These are phyloP conservation scores for Cucumis melo DNA, from an alignment of 306 rosid genomes.

Conservation along the genomic window DNA sequence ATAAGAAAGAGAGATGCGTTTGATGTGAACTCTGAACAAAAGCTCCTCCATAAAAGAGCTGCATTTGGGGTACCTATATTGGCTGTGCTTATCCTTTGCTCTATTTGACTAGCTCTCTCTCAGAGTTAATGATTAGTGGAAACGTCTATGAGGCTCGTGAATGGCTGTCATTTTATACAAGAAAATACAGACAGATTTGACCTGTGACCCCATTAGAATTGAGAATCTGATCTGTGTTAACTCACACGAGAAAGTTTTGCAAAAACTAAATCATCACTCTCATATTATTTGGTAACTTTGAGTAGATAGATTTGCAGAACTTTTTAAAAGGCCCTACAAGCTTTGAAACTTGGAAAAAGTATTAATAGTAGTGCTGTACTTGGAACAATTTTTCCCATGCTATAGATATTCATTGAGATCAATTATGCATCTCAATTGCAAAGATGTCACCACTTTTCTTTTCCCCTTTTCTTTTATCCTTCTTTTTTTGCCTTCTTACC, in stretches of 20 bases:
- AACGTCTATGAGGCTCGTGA: slow-evolving; percentile 3
- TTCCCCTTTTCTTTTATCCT: not conserved
- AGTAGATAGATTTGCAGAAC: not conserved
- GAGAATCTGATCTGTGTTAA: not conserved
- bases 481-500: not conserved
- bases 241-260: not conserved
- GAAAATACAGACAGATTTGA: slow-evolving; percentile 4
- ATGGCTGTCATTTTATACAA: not conserved
- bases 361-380: not conserved
- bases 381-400: slow-evolving; percentile 1
- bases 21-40: not conserved
- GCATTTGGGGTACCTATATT: slow-evolving; percentile 5
- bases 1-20: not conserved
- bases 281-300: not conserved
- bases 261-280: not conserved
- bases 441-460: not conserved
- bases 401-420: not conserved
- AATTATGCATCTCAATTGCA: not conserved
- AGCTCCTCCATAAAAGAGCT: slow-evolving; percentile 1
- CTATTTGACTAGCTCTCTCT: not conserved
- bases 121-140: slow-evolving; percentile 1
- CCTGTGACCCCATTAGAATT: slow-evolving; percentile 4
- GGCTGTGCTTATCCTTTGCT: not conserved
- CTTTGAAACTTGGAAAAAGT: slow-evolving; percentile 1
- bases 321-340: not conserved